Conservation (phyloP, 257 asterid species). For the Henckelia pumila region DNA sequence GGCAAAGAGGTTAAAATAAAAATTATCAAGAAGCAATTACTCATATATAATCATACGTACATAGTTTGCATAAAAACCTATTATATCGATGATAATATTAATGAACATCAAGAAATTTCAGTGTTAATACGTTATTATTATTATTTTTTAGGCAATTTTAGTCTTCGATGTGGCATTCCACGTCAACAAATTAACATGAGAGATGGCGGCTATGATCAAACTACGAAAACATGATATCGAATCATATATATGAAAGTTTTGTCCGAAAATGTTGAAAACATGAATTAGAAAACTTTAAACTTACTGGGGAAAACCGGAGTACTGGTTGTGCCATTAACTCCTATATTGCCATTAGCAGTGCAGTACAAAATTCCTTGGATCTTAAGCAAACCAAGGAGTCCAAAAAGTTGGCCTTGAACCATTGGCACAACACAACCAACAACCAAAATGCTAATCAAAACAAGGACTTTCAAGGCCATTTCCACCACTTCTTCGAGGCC, state of each 20-base stretch:
- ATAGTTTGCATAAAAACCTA: too few relatives aligned
- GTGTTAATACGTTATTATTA: too few relatives aligned
- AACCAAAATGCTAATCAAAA: conserved; percentile 30
- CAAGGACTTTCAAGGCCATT: conserved; percentile 35
- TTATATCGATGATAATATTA: too few relatives aligned
- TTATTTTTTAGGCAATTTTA: too few relatives aligned
- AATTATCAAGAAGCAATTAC: not conserved
- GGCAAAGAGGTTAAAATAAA: not conserved
- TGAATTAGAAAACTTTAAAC: conserved; percentile 7
- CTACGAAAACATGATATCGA: too few relatives aligned
- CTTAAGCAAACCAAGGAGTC: conserved; percentile 26
- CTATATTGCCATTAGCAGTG: conserved; percentile 44
- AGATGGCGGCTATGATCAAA: not conserved
- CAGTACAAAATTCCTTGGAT: conserved; percentile 38
- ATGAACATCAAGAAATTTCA: too few relatives aligned
- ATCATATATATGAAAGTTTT: not conserved
- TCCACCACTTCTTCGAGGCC: not conserved
- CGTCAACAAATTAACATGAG: too few relatives aligned
- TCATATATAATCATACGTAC: too few relatives aligned
- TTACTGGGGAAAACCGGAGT: conserved; percentile 50
- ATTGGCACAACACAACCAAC: conserved; percentile 29
- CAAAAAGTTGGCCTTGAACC: conserved; percentile 33
- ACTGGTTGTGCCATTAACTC: conserved; percentile 40
- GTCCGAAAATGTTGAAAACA: not conserved
- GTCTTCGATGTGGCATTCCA: too few relatives aligned